phyloP scores from a whole-genome alignment of 2,329 filamentous ascomycete species.

The Penicillium sp. region DNA sequence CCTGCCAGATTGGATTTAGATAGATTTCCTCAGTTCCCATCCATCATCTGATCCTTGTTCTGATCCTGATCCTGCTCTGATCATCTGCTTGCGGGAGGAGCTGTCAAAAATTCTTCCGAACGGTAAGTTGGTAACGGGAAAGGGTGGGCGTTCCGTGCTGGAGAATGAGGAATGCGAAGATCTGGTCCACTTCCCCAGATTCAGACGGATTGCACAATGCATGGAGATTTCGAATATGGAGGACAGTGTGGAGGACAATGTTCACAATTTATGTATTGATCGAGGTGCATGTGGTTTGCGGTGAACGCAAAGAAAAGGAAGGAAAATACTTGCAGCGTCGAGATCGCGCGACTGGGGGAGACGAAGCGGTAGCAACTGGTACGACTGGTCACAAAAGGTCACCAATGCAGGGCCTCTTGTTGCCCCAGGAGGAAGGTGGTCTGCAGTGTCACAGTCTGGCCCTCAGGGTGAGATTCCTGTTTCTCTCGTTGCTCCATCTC shows the following conservation, averaged over 20 bases:
- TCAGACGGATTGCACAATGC: conserved; percentile 9
- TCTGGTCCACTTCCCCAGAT: conserved; percentile 33
- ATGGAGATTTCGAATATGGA: not conserved
- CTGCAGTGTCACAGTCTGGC: conserved; percentile 25
- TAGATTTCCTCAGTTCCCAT: no score
- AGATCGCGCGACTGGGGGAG: not conserved
- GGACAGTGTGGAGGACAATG: not conserved
- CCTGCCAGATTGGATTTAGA: not conserved
- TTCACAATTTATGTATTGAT: no score
- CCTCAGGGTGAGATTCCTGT: conserved; percentile 18
- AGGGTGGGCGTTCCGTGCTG: conserved; percentile 25
- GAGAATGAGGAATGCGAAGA: conserved; percentile 16
- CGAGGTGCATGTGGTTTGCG: no score
- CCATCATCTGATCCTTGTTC: conserved; percentile 18
- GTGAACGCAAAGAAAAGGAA: not conserved
- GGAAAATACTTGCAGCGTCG: not conserved
- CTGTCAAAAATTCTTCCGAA: not conserved
- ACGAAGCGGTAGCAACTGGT: not conserved
- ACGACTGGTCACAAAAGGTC: conserved; percentile 19
- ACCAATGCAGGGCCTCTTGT: conserved; percentile 21
- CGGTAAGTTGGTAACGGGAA: not conserved
- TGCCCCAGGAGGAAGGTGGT: conserved; percentile 18
- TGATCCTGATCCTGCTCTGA: conserved; percentile 6
- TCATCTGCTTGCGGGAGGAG: conserved; percentile 1
- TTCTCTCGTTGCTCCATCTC: conserved; percentile 9